Percentiles rank a stretch among this genome's conserved stretches.
Conservation (phyloP, 192 early-diverging fungal species). For the Powellomyces hirtus region DNA sequence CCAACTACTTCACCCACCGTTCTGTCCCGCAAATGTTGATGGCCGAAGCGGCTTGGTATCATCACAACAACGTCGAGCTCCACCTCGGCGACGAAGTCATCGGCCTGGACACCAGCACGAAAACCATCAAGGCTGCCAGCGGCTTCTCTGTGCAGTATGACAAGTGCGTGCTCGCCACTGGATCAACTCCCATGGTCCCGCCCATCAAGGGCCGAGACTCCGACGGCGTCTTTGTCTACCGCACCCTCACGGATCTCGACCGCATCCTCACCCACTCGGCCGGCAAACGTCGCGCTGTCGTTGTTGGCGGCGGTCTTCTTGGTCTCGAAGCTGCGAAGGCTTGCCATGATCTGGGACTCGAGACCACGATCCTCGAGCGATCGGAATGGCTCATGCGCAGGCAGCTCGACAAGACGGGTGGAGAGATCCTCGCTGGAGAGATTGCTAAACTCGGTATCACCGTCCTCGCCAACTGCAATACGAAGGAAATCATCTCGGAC, state of each 20-base stretch:
- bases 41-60: conserved; percentile 51
- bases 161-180: conserved; percentile 58
- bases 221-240: conserved; percentile 63
- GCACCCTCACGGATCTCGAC: conserved; percentile 61
- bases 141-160: conserved; percentile 47
- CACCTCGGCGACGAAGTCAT: conserved; percentile 41
- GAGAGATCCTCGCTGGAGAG: conserved; percentile 46
- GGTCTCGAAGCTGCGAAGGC: conserved; percentile 71
- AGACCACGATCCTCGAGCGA: conserved; percentile 56
- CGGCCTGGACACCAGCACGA: conserved; percentile 37
- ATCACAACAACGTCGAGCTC: conserved; percentile 44
- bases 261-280: conserved; percentile 48
- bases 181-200: conserved; percentile 57
- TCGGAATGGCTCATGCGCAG: conserved; percentile 48
- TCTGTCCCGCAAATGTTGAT: conserved; percentile 42
- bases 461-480: not conserved
- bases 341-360: conserved; percentile 47
- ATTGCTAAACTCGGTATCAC: conserved; percentile 49
- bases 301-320: conserved; percentile 66
- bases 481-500: not conserved
- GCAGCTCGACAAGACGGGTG: conserved; percentile 59
- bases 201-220: conserved; percentile 42
- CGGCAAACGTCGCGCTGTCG: conserved; percentile 47
- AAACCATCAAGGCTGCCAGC: conserved; percentile 32
- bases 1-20: conserved; percentile 61